These are phyloP conservation scores for Venturia pyrina DNA, from an alignment of 2,329 filamentous ascomycete species.

Conservation along the genomic window DNA sequence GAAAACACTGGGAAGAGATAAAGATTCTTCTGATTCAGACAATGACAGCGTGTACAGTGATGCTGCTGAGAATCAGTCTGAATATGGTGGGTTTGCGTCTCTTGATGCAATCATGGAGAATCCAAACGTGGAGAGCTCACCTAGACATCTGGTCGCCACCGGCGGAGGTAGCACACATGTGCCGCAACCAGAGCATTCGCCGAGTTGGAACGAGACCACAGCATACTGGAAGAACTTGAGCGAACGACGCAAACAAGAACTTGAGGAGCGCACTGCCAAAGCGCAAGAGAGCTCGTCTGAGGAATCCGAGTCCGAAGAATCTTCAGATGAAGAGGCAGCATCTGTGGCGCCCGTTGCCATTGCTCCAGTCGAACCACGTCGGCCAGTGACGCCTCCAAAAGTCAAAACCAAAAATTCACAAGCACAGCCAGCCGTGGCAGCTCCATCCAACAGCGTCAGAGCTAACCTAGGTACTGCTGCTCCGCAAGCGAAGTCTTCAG, in stretches of 20 bases:
- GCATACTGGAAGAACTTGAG: conserved; percentile 60
- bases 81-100: conserved; percentile 59
- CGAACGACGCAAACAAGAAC: conserved; percentile 45
- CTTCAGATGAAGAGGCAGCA: conserved; percentile 25
- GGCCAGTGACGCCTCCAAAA: not conserved
- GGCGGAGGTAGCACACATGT: not conserved
- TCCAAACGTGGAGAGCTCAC: conserved; percentile 31
- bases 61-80: conserved; percentile 64
- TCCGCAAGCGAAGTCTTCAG: not conserved
- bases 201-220: conserved; percentile 56
- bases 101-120: conserved; percentile 61
- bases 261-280: conserved; percentile 27
- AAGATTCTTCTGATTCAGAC: conserved; percentile 35
- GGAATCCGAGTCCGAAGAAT: conserved; percentile 18
- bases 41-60: conserved; percentile 60
- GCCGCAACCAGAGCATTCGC: conserved; percentile 11
- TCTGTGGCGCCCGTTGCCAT: not conserved
- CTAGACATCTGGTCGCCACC: conserved; percentile 4
- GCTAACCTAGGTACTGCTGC: not conserved
- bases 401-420: not conserved
- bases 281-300: not conserved
- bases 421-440: not conserved
- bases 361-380: not conserved
- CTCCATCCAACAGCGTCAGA: not conserved
- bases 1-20: not conserved